Conservation (phyloP, 257 asterid species). For the Datura wrightii region DNA sequence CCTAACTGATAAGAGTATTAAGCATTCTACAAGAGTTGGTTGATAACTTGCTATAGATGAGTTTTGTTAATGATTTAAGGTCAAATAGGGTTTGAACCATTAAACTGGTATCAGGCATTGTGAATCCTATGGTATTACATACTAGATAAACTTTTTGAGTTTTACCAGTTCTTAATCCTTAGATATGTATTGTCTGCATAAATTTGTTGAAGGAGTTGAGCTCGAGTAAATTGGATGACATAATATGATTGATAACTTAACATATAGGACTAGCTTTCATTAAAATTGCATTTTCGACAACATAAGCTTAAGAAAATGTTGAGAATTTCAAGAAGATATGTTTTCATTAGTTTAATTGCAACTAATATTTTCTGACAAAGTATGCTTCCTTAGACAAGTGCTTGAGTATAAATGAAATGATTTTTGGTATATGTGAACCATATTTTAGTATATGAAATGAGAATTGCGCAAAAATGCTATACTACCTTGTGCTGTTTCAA, state of each 20-base stretch:
- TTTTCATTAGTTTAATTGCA: neutral
- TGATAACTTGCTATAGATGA: neutral
- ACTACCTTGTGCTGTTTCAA: neutral
- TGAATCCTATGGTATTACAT: neutral
- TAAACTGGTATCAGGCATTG: neutral
- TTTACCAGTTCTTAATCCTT: neutral
- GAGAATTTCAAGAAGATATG: neutral
- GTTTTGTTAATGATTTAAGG: neutral
- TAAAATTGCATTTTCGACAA: neutral
- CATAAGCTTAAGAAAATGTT: slow-evolving; percentile 5
- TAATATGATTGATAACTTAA: neutral
- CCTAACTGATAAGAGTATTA: neutral
- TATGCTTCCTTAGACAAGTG: neutral
- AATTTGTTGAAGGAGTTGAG: neutral
- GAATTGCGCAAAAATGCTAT: neutral
- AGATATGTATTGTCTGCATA: neutral
- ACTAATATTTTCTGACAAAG: neutral
- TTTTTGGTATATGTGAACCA: neutral
- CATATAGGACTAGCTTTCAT: neutral
- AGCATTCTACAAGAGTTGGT: neutral
- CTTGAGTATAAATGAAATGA: neutral
- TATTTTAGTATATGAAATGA: neutral
- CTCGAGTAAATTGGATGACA: neutral
- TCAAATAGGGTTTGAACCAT: neutral
- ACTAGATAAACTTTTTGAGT: neutral